Evolutionary conservation across 306 rosid genomes (phyloP).

Genomic region (Benincasa hispida): DNA sequence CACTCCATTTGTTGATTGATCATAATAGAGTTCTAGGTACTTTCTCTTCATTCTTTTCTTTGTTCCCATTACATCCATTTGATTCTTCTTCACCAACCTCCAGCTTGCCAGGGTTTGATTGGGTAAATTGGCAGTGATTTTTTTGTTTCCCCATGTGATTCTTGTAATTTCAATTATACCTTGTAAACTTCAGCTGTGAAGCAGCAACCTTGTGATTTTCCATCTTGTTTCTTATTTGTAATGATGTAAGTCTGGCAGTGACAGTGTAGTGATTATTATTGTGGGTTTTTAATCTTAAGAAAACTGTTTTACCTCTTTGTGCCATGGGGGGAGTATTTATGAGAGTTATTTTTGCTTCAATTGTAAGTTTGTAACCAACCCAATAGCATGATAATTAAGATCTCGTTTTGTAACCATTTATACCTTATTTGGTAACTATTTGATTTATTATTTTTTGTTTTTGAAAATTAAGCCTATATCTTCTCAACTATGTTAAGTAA

Average conservation of each 20-base stretch:
- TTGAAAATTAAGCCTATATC: too few relatives aligned
- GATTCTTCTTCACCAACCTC: conserved; percentile 37
- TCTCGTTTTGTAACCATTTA: too few relatives aligned
- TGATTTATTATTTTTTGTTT: too few relatives aligned
- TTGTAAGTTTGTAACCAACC: neutral
- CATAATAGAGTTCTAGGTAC: conserved; percentile 19
- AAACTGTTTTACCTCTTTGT: neutral
- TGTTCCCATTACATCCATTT: conserved; percentile 30
- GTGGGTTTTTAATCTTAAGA: neutral
- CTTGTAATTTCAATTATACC: conserved; percentile 2
- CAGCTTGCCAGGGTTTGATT: conserved; percentile 20
- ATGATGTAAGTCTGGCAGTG: neutral
- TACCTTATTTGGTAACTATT: too few relatives aligned
- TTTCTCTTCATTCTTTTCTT: conserved; percentile 22
- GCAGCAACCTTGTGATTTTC: neutral
- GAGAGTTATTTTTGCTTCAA: neutral
- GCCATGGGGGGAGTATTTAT: neutral
- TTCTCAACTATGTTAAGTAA: too few relatives aligned
- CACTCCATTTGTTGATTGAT: conserved; percentile 37
- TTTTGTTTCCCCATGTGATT: neutral
- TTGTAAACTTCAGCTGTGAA: neutral
- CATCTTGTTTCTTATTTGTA: neutral
- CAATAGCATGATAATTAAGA: too few relatives aligned
- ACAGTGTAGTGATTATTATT: neutral
- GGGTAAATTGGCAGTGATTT: conserved; percentile 20